phyloP scores from a whole-genome alignment of 2,329 filamentous ascomycete genomes.

The Colletotrichum cuscutae region DNA sequence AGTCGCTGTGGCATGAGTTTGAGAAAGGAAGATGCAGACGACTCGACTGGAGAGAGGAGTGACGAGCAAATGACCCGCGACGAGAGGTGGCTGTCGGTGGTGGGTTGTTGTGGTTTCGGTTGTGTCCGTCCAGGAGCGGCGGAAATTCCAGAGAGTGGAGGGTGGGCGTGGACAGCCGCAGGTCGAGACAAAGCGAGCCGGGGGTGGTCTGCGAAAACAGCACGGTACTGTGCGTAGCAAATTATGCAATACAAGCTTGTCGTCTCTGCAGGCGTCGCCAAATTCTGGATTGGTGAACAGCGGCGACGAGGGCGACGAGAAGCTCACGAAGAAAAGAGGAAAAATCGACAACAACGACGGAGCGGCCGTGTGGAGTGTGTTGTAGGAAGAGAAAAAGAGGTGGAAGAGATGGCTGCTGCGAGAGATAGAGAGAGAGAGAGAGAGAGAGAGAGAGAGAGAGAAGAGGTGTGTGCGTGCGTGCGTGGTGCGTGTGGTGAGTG shows the following conservation, averaged over 20 bases:
- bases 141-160: slow-evolving; percentile 35
- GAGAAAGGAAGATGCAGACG: neutral
- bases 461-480: slow-evolving; percentile 13
- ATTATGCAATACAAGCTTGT: neutral
- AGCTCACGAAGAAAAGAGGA: neutral
- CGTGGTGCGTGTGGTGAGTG: neutral
- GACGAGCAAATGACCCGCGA: slow-evolving; percentile 19
- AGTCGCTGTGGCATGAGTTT: neutral
- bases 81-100: slow-evolving; percentile 15
- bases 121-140: slow-evolving; percentile 27
- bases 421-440: slow-evolving; percentile 8
- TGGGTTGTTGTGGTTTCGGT: slow-evolving; percentile 32
- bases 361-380: neutral
- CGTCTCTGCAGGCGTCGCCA: neutral
- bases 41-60: neutral
- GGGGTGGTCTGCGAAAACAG: slow-evolving; percentile 24
- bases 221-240: neutral
- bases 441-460: slow-evolving; percentile 3
- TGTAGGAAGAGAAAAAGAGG: slow-evolving; percentile 23
- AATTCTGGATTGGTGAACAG: neutral
- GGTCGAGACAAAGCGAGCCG: slow-evolving; percentile 30
- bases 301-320: neutral
- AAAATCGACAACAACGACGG: neutral
- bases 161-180: slow-evolving; percentile 27
- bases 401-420: slow-evolving; percentile 19